phyloP scores from a whole-genome alignment of 331 rosid genomes.

The Erythrophleum ivorense region DNA sequence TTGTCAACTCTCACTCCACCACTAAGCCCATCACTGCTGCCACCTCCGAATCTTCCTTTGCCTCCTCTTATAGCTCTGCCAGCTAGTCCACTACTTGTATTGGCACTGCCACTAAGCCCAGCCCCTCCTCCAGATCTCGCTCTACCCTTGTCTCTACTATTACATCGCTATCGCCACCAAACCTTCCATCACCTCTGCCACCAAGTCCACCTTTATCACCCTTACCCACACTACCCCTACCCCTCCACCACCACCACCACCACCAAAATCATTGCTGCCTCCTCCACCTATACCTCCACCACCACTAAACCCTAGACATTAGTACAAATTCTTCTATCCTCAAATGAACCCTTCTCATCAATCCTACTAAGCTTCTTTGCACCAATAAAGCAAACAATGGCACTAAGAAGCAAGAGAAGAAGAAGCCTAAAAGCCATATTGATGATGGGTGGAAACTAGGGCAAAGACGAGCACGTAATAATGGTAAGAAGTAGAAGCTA shows the following conservation, averaged over 20 bases:
- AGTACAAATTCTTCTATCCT: constrained; percentile 45
- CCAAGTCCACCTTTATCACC: constrained; percentile 50
- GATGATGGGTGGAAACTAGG: constrained; percentile 15
- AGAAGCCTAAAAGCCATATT: constrained; percentile 35
- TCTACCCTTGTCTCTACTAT: constrained; percentile 39
- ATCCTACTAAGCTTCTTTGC: constrained; percentile 42
- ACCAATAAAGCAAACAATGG: constrained; percentile 44
- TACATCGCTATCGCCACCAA: constrained; percentile 40
- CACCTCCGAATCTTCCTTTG: constrained; percentile 50
- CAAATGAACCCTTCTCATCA: constrained; percentile 11
- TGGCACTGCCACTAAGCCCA: constrained; percentile 44
- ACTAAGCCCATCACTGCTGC: constrained; percentile 43
- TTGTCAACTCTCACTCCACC: constrained; percentile 46
- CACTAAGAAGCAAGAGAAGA: constrained; percentile 40
- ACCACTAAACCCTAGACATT: constrained; percentile 39
- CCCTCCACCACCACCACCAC: constrained; percentile 45
- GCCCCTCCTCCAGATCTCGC: constrained; percentile 34
- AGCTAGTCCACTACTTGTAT: constrained; percentile 32
- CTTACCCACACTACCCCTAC: constrained; percentile 48
- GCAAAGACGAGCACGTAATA: neutral
- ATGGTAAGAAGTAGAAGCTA: no score
- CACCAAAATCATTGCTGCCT: constrained; percentile 47
- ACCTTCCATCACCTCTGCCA: constrained; percentile 47
- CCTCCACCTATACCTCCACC: constrained; percentile 49
- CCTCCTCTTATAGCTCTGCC: constrained; percentile 48